Evolutionary conservation across 306 rosid species (phyloP).

Genomic region (Oemleria cerasiformis): DNA sequence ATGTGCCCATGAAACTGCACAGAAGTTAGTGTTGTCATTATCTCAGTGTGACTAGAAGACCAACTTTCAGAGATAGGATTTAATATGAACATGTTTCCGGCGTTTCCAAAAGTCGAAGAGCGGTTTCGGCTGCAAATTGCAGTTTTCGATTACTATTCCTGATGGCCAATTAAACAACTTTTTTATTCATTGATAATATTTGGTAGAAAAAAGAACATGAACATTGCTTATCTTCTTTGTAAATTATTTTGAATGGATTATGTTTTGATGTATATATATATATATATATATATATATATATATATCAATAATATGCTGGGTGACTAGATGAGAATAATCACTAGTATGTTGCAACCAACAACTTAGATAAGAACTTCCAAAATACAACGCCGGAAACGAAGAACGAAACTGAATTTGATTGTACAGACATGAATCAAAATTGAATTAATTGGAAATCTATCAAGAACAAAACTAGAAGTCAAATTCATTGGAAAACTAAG

Average conservation of each 20-base stretch:
- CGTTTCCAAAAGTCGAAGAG: not conserved
- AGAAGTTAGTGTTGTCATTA: not conserved
- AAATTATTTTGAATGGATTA: not conserved
- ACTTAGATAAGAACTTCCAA: not conserved
- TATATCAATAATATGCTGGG: not conserved
- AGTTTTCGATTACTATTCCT: not conserved
- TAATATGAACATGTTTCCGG: not conserved
- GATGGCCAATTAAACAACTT: not conserved
- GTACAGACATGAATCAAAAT: not conserved
- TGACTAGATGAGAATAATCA: no score
- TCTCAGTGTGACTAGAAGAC: not conserved
- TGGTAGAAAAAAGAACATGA: not conserved
- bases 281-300: no score
- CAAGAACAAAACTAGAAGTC: no score
- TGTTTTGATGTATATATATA: not conserved
- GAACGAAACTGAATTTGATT: not conserved
- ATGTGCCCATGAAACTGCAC: not conserved
- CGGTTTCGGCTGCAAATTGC: not conserved
- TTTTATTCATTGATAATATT: constrained; percentile 3
- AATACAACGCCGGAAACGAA: not conserved
- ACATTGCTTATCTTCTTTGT: not conserved
- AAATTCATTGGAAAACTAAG: not conserved
- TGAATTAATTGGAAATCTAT: no score
- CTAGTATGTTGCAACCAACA: no score
- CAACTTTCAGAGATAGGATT: not conserved